phyloP scores from a whole-genome alignment of 225 moss, liverwort and hornwort genomes.

The Bryum argenteum region DNA sequence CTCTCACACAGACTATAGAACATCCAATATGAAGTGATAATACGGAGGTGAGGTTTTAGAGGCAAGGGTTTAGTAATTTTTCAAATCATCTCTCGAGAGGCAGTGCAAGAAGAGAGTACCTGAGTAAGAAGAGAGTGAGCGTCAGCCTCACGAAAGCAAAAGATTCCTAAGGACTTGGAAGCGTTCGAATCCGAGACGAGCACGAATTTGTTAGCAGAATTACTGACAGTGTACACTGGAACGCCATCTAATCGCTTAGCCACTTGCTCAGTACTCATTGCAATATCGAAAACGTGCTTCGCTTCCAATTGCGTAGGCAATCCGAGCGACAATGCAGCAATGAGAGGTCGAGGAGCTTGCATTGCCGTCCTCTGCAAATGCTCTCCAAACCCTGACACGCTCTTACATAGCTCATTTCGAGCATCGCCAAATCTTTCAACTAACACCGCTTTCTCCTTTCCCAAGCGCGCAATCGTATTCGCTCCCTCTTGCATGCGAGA shows the following conservation, averaged over 20 bases:
- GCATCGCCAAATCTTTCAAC: constrained; percentile 19
- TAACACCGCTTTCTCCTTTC: constrained; percentile 26
- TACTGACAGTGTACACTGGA: constrained; percentile 98
- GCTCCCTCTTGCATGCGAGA: constrained; percentile 34
- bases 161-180: constrained; percentile 87
- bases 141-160: constrained; percentile 91
- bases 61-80: background rate
- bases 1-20: background rate
- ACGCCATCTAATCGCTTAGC: constrained; percentile 88
- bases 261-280: constrained; percentile 90
- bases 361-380: constrained; percentile 35
- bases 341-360: constrained; percentile 42
- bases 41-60: background rate
- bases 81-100: too few relatives aligned
- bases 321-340: constrained; percentile 56
- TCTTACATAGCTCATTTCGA: constrained; percentile 30
- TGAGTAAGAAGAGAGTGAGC: constrained; percentile 93
- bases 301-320: constrained; percentile 37
- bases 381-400: constrained; percentile 53
- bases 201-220: constrained; percentile 96
- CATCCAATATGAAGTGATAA: background rate
- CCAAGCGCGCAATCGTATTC: constrained; percentile 35
- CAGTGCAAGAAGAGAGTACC: constrained; percentile 40
- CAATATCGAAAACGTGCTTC: constrained; percentile 79
- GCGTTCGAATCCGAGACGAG: constrained; percentile 88